These are phyloP conservation scores for Neonectria neomacrospora DNA, from an alignment of 2,329 filamentous ascomycete species.

Conservation along the genomic window DNA sequence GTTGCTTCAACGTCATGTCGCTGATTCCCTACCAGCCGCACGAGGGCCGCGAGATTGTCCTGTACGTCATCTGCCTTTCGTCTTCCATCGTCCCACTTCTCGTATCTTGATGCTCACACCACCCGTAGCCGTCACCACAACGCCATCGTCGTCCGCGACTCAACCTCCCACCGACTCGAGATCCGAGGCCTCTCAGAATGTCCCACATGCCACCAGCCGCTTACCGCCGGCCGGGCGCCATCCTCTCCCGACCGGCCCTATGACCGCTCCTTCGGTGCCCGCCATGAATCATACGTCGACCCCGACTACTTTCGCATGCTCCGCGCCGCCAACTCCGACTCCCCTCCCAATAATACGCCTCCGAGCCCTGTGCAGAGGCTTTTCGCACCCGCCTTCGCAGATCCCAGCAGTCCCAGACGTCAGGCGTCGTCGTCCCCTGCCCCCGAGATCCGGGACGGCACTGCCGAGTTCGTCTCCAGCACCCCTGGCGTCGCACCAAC, in stretches of 20 bases:
- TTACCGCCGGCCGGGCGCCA: constrained; percentile 55
- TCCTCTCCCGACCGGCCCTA: constrained; percentile 61
- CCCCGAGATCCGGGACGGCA: constrained; percentile 41
- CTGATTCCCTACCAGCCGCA: constrained; percentile 80
- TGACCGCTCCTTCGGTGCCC: constrained; percentile 54
- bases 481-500: constrained; percentile 58
- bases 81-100: constrained; percentile 15
- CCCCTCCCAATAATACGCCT: constrained; percentile 57
- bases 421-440: constrained; percentile 31
- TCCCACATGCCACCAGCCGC: constrained; percentile 88
- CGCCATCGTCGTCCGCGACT: constrained; percentile 91
- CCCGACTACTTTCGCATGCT: constrained; percentile 97
- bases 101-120: constrained; percentile 20
- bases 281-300: constrained; percentile 78
- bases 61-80: constrained; percentile 65
- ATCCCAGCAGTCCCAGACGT: constrained; percentile 22
- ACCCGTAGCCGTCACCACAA: constrained; percentile 85
- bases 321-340: constrained; percentile 63
- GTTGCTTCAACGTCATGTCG: constrained; percentile 60
- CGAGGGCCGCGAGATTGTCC: constrained; percentile 81
- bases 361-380: constrained; percentile 66
- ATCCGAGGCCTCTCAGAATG: constrained; percentile 83
- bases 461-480: constrained; percentile 65
- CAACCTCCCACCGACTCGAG: constrained; percentile 83
- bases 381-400: constrained; percentile 57